Percentiles rank a stretch among this genome's conserved stretches.
Conservation (phyloP, 768 basidiomycete genomes). For the Cubamyces sp. region DNA sequence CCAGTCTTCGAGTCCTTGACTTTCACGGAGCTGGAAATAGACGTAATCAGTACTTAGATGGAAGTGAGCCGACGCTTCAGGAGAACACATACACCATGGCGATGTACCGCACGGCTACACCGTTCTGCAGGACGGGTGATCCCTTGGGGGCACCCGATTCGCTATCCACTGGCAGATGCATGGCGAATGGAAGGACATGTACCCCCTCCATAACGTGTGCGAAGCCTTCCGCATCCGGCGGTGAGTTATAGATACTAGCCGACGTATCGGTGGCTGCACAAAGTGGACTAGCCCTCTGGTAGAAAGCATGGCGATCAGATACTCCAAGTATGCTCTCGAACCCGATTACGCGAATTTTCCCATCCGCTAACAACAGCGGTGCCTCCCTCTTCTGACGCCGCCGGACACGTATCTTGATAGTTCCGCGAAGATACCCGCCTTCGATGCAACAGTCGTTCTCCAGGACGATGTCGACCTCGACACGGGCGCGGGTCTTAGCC, state of each 20-base stretch:
- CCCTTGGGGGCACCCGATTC: constrained; percentile 63
- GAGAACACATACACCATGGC: constrained; percentile 66
- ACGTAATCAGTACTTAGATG: constrained; percentile 1
- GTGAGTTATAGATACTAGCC: constrained; percentile 47
- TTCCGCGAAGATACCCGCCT: constrained; percentile 73
- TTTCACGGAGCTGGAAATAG: constrained; percentile 61
- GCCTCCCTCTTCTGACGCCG: constrained; percentile 58
- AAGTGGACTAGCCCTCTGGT: constrained; percentile 67
- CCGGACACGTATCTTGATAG: constrained; percentile 66
- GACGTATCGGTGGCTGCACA: constrained; percentile 52
- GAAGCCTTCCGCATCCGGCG: constrained; percentile 64
- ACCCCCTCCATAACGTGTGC: constrained; percentile 63
- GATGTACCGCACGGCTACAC: constrained; percentile 76
- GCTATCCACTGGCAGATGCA: constrained; percentile 64
- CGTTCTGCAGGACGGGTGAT: constrained; percentile 52
- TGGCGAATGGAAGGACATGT: constrained; percentile 72
- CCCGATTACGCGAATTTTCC: constrained; percentile 81
- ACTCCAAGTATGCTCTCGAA: constrained; percentile 72
- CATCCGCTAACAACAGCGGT: constrained; percentile 67
- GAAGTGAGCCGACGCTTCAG: background rate
- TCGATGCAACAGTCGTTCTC: constrained; percentile 79
- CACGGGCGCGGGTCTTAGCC: constrained; percentile 71
- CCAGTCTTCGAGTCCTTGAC: constrained; percentile 66
- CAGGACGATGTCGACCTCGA: constrained; percentile 81
- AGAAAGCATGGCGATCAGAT: constrained; percentile 77